phyloP scores from a whole-genome alignment of 345 rosid genomes.

The Viola odorata region DNA sequence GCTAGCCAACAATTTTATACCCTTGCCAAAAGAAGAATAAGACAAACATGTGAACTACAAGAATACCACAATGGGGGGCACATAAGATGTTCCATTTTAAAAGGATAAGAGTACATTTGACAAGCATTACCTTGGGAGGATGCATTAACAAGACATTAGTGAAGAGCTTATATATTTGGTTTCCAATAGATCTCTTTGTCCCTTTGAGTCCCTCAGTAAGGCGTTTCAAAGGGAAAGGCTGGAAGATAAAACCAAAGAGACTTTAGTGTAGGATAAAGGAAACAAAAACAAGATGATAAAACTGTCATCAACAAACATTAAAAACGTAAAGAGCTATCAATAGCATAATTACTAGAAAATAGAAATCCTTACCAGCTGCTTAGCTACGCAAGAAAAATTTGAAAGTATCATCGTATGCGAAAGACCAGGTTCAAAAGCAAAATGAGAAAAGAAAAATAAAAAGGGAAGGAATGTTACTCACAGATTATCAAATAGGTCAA shows the following conservation, averaged over 20 bases:
- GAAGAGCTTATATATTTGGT: conserved; percentile 69
- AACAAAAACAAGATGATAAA: conserved; percentile 17
- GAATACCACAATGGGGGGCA: no score
- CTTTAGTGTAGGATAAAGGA: no score
- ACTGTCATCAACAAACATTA: background rate
- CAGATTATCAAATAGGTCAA: background rate
- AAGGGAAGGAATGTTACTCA: background rate
- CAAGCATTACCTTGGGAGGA: conserved; percentile 66
- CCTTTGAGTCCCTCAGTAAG: conserved; percentile 80
- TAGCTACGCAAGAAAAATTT: conserved; percentile 71
- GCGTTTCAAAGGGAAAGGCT: conserved; percentile 84
- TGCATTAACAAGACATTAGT: conserved; percentile 58
- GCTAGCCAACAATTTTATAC: no score
- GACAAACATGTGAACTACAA: no score
- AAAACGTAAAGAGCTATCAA: background rate
- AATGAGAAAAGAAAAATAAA: conserved; percentile 10
- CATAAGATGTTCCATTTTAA: background rate
- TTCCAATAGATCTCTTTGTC: conserved; percentile 52
- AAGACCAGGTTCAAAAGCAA: conserved; percentile 5
- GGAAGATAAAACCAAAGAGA: conserved; percentile 21
- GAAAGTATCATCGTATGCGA: conserved; percentile 94
- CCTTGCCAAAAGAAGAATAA: no score
- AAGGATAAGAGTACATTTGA: background rate
- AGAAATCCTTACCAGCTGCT: conserved; percentile 56
- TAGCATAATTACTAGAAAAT: conserved; percentile 1